phyloP scores from a whole-genome alignment of 2,329 filamentous ascomycete genomes.

The Scedosporium apiospermum region DNA sequence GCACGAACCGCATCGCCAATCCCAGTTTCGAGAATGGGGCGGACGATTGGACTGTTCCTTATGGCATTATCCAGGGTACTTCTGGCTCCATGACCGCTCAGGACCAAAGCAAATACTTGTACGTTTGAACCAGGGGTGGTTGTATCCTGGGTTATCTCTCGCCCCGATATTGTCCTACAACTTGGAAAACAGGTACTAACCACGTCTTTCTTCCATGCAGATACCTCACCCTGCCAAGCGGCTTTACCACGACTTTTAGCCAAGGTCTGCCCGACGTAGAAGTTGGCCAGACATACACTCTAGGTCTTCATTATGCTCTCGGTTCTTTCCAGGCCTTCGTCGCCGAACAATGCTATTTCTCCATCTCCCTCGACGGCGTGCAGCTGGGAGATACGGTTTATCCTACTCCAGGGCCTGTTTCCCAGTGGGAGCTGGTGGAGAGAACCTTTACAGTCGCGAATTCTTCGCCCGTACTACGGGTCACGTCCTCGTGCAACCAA shows the following conservation, averaged over 20 bases:
- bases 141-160: no score
- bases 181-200: background rate
- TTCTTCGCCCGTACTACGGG: background rate
- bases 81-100: background rate
- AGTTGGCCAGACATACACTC: background rate
- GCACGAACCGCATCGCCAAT: background rate
- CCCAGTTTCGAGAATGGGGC: background rate
- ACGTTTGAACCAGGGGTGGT: background rate
- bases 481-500: background rate
- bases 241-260: background rate
- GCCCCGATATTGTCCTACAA: background rate
- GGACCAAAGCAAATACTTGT: background rate
- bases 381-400: background rate
- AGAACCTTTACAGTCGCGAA: background rate
- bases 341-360: background rate
- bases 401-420: background rate
- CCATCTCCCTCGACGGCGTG: background rate
- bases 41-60: background rate
- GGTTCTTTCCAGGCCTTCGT: background rate
- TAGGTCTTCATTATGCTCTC: background rate
- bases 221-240: background rate
- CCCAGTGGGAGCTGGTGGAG: background rate
- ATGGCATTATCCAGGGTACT: background rate
- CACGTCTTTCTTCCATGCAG: background rate
- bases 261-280: background rate